Percentiles rank a stretch among this genome's conserved stretches.
These are phyloP conservation scores for Ascocoryne sarcoides DNA, from an alignment of 2,329 filamentous ascomycete species.

Conservation along the genomic window DNA sequence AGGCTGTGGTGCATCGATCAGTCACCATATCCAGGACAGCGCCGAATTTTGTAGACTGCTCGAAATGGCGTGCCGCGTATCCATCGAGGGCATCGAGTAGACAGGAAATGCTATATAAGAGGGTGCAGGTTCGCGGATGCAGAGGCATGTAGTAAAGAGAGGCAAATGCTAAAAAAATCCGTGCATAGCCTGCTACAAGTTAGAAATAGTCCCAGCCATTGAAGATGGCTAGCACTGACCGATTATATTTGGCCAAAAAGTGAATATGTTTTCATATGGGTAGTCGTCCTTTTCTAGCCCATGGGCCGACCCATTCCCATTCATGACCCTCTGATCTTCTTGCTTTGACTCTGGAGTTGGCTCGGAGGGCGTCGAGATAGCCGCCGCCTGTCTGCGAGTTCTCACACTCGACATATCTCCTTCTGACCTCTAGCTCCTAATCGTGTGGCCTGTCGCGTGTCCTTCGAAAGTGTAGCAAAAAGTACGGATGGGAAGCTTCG, in stretches of 20 bases:
- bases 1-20: constrained; percentile 92
- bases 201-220: constrained; percentile 7
- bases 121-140: constrained; percentile 88
- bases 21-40: constrained; percentile 99
- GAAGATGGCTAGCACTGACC: constrained; percentile 40
- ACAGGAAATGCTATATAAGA: constrained; percentile 89
- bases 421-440: neutral
- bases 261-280: constrained; percentile 64
- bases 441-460: too few relatives aligned
- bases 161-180: constrained; percentile 73
- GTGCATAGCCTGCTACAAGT: constrained; percentile 55
- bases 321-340: constrained; percentile 27
- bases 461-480: too few relatives aligned
- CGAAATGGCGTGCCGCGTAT: constrained; percentile 75
- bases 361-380: constrained; percentile 22
- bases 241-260: constrained; percentile 76
- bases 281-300: constrained; percentile 30
- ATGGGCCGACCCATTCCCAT: constrained; percentile 38
- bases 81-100: constrained; percentile 93
- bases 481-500: too few relatives aligned
- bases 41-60: constrained; percentile 92
- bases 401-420: constrained; percentile 25
- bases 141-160: constrained; percentile 99
- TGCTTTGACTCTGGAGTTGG: constrained; percentile 19
- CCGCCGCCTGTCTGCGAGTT: constrained; percentile 26